These are phyloP conservation scores for Arabidopsis lyrata DNA, from an alignment of 441 rosid genomes.

Conservation along the genomic window DNA sequence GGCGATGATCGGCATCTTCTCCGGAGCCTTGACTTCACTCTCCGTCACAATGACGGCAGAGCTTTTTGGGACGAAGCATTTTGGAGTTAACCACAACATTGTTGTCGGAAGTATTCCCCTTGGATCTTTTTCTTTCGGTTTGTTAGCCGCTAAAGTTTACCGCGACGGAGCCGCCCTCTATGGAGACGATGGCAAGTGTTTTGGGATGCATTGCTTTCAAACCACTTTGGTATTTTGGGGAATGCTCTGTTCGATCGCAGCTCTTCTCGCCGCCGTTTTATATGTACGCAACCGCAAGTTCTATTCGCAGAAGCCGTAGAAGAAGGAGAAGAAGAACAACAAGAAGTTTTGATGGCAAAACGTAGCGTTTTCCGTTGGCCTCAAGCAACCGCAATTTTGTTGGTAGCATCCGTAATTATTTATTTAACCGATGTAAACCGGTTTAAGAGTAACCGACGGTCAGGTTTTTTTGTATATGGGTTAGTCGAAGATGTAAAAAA, in stretches of 20 bases:
- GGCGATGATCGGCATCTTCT: constrained; percentile 65
- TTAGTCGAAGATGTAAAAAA: constrained; percentile 5
- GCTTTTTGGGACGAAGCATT: constrained; percentile 70
- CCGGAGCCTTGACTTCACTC: constrained; percentile 79
- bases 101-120: constrained; percentile 78
- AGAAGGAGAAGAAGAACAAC: neutral
- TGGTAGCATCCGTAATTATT: neutral
- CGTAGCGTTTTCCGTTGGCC: constrained; percentile 10
- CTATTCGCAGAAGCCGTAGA: constrained; percentile 42
- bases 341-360: constrained; percentile 18
- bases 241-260: constrained; percentile 59
- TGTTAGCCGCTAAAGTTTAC: constrained; percentile 69
- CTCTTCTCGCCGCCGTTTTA: constrained; percentile 60
- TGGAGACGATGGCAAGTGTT: constrained; percentile 56
- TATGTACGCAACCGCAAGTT: constrained; percentile 58
- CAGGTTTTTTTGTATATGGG: constrained; percentile 10
- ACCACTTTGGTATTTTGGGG: constrained; percentile 78
- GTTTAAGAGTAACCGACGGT: constrained; percentile 8
- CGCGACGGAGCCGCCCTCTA: constrained; percentile 39
- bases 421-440: constrained; percentile 22
- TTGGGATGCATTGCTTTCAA: constrained; percentile 66
- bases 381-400: neutral
- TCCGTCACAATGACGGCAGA: constrained; percentile 73
- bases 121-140: constrained; percentile 78
- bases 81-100: constrained; percentile 66